Percentiles rank a stretch among this genome's conserved stretches.
These are phyloP conservation scores for Scenedesmus sp. DNA, from an alignment of 163 green algal species.

Conservation along the genomic window DNA sequence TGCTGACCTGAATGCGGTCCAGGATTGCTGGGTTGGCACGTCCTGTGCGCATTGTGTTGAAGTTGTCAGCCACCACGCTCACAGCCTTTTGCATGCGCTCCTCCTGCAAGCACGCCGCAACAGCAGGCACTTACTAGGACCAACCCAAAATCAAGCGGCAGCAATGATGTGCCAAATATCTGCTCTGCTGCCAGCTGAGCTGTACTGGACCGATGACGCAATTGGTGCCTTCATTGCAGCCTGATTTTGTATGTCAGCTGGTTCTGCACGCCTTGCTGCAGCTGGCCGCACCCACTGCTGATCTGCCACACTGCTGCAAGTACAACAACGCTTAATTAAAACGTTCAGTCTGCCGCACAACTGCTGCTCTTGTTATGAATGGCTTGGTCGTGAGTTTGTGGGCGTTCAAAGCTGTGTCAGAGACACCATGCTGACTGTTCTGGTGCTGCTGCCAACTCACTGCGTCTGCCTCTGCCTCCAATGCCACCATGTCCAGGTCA, in stretches of 20 bases:
- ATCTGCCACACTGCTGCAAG: no score
- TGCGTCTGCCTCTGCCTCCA: conserved; percentile 49
- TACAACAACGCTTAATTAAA: no score
- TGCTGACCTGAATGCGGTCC: conserved; percentile 87
- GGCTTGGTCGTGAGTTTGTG: no score
- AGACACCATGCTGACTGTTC: not conserved
- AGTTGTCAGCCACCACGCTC: conserved; percentile 78
- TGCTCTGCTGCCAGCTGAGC: not conserved
- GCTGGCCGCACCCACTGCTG: no score
- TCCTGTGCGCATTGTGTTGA: conserved; percentile 94
- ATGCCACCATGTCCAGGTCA: conserved; percentile 49
- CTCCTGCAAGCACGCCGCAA: conserved; percentile 50
- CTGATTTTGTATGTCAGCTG: no score
- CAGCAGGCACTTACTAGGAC: not conserved
- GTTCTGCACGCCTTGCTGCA: not conserved
- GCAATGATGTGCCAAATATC: not conserved
- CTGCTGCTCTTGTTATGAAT: no score
- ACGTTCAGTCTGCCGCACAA: no score
- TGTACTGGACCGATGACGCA: no score
- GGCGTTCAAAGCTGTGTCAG: no score
- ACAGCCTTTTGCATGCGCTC: conserved; percentile 96
- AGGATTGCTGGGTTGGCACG: conserved; percentile 92
- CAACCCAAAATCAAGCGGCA: not conserved
- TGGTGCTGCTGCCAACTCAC: not conserved
- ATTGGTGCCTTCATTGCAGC: no score